Percentiles rank a stretch among this genome's conserved stretches.
Evolutionary conservation across 1,284 basidiomycete species (phyloP).

Genomic region (Cryptococcus maquisensis): DNA sequence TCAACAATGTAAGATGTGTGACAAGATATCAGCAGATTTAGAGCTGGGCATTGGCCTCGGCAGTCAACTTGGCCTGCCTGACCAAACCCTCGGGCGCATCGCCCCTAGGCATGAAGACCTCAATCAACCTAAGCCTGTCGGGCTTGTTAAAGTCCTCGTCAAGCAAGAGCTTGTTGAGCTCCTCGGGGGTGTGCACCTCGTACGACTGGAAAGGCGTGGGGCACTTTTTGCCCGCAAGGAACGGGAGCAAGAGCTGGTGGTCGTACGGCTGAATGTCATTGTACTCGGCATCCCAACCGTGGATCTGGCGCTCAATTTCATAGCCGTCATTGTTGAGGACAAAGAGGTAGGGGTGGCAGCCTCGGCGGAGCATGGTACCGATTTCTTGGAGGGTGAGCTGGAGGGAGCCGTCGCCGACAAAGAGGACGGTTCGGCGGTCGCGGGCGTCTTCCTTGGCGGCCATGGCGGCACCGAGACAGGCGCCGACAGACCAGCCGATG

Average conservation of each 20-base stretch:
- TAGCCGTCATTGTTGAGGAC: slow-evolving; percentile 87
- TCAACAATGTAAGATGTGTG: too few relatives aligned
- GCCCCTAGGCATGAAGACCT: slow-evolving; percentile 45
- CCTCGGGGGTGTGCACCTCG: slow-evolving; percentile 45
- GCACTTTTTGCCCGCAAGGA: slow-evolving; percentile 42
- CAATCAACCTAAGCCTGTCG: slow-evolving; percentile 44
- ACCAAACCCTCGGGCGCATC: slow-evolving; percentile 42
- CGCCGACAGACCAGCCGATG: slow-evolving; percentile 57
- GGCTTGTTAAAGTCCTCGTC: slow-evolving; percentile 41
- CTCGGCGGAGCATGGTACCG: slow-evolving; percentile 51
- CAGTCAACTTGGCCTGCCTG: slow-evolving; percentile 48
- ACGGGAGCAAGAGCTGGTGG: slow-evolving; percentile 45
- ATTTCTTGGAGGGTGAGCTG: slow-evolving; percentile 53
- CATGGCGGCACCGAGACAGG: slow-evolving; percentile 49
- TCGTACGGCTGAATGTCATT: slow-evolving; percentile 51
- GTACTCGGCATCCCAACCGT: slow-evolving; percentile 47
- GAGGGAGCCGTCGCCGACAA: slow-evolving; percentile 64
- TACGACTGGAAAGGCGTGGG: slow-evolving; percentile 37
- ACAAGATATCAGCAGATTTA: background rate
- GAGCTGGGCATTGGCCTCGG: slow-evolving; percentile 38
- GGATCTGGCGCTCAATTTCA: slow-evolving; percentile 71
- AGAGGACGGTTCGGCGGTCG: slow-evolving; percentile 66
- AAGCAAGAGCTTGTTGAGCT: slow-evolving; percentile 55
- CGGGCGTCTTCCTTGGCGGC: slow-evolving; percentile 66
- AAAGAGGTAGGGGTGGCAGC: slow-evolving; percentile 50